A percentile compares a stretch with the other conserved stretches of the same genome.
Conservation (phyloP, 495 filamentous ascomycete genomes). For the Staphylotrichum tortipilum region DNA sequence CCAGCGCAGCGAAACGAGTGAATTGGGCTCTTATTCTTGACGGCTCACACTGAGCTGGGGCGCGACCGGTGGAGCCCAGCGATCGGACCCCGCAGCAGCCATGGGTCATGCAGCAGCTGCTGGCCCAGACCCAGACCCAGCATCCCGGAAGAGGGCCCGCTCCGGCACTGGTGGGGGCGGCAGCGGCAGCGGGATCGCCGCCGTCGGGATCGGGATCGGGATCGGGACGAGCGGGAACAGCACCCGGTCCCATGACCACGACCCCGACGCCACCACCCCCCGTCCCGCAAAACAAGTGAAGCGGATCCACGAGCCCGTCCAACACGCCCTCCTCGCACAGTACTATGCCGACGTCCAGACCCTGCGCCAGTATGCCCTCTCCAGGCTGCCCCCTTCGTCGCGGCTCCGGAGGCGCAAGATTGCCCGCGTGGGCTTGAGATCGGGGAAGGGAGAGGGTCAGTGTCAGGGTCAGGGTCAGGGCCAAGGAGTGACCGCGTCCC, state of each 20-base stretch:
- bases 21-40: too few species aligned
- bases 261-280: background rate
- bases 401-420: slow-evolving; percentile 40
- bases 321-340: slow-evolving; percentile 61
- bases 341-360: slow-evolving; percentile 64
- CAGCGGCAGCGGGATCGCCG: too few species aligned
- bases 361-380: slow-evolving; percentile 64
- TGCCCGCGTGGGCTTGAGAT: slow-evolving; percentile 32
- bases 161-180: too few species aligned
- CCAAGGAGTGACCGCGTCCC: slow-evolving; percentile 21
- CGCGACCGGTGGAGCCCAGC: background rate
- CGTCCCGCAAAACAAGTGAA: slow-evolving; percentile 17
- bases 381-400: slow-evolving; percentile 36
- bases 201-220: too few species aligned
- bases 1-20: too few species aligned
- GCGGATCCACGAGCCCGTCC: slow-evolving; percentile 12
- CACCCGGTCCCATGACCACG: background rate
- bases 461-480: too few species aligned
- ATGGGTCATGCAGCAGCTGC: background rate
- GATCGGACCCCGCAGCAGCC: background rate
- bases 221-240: background rate
- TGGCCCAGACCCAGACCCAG: background rate
- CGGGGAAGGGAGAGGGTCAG: too few species aligned
- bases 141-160: slow-evolving; percentile 18
- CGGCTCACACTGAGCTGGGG: too few species aligned